These are phyloP conservation scores for Pichia thaimueangensis DNA, from an alignment of 805 yeast genomes.

Conservation along the genomic window DNA sequence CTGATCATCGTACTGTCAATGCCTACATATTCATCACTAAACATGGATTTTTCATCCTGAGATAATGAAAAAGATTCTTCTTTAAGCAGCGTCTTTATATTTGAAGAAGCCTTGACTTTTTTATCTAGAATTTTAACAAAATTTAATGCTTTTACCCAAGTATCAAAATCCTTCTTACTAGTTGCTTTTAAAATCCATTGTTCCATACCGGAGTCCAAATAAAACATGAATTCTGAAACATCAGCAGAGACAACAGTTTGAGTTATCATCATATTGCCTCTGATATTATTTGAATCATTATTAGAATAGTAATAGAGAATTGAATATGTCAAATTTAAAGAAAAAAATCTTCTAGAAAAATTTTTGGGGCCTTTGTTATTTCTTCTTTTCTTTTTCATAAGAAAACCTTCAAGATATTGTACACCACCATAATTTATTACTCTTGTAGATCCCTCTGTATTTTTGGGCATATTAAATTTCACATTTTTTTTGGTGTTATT, in stretches of 20 bases:
- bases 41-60: background rate
- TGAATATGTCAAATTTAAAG: slow-evolving; percentile 75
- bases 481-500: slow-evolving; percentile 11
- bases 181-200: slow-evolving; percentile 81
- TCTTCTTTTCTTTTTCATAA: slow-evolving; percentile 63
- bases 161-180: slow-evolving; percentile 57
- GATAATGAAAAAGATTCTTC: background rate
- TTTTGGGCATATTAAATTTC: slow-evolving; percentile 24
- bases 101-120: slow-evolving; percentile 13
- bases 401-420: slow-evolving; percentile 67
- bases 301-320: slow-evolving; percentile 75
- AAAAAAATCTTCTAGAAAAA: slow-evolving; percentile 77
- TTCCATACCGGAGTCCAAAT: slow-evolving; percentile 92
- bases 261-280: slow-evolving; percentile 89
- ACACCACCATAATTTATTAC: slow-evolving; percentile 49
- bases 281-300: slow-evolving; percentile 60
- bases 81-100: background rate
- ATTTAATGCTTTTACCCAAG: slow-evolving; percentile 81
- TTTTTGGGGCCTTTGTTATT: slow-evolving; percentile 84
- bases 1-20: background rate
- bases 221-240: slow-evolving; percentile 57
- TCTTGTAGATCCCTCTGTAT: slow-evolving; percentile 21
- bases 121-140: slow-evolving; percentile 32
- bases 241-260: slow-evolving; percentile 80
- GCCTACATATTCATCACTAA: background rate